Percentiles rank a stretch among this genome's conserved stretches.
phyloP scores from a whole-genome alignment of 1,284 basidiomycete genomes.

The Boletus sp. region DNA sequence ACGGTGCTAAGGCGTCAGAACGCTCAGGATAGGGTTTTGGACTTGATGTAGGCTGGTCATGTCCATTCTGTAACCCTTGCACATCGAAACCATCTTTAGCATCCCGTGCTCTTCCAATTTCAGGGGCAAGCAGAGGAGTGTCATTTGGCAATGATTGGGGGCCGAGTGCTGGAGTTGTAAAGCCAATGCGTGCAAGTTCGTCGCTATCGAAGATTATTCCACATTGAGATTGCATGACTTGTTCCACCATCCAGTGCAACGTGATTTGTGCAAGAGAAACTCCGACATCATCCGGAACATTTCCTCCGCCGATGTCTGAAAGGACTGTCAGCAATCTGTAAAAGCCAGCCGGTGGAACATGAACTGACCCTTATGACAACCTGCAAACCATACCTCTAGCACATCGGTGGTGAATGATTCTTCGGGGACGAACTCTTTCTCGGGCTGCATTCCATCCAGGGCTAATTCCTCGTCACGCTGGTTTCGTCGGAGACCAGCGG shows the following conservation, averaged over 20 bases:
- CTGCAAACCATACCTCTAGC: slow-evolving; percentile 63
- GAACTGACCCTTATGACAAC: slow-evolving; percentile 52
- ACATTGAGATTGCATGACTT: slow-evolving; percentile 44
- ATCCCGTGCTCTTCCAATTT: background rate
- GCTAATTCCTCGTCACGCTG: background rate
- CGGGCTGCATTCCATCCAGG: background rate
- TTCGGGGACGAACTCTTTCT: slow-evolving; percentile 14
- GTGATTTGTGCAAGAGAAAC: slow-evolving; percentile 54
- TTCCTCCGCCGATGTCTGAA: slow-evolving; percentile 67
- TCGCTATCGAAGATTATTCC: slow-evolving; percentile 50
- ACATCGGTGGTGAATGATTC: slow-evolving; percentile 41
- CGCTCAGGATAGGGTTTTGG: slow-evolving; percentile 13
- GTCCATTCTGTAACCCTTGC: background rate
- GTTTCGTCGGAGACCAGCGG: background rate
- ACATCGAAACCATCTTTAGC: background rate
- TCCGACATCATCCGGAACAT: slow-evolving; percentile 40
- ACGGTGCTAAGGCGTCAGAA: slow-evolving; percentile 28
- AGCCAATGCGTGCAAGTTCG: slow-evolving; percentile 35
- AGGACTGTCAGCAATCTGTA: slow-evolving; percentile 2
- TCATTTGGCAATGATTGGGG: background rate
- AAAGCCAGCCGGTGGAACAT: background rate
- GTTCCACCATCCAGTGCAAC: slow-evolving; percentile 72
- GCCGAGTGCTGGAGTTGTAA: slow-evolving; percentile 16
- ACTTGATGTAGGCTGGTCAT: background rate
- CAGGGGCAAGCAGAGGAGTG: background rate